Conservation (phyloP, 371 early-diverging fungal genomes). For the Dinochytrium kinnereticum region DNA sequence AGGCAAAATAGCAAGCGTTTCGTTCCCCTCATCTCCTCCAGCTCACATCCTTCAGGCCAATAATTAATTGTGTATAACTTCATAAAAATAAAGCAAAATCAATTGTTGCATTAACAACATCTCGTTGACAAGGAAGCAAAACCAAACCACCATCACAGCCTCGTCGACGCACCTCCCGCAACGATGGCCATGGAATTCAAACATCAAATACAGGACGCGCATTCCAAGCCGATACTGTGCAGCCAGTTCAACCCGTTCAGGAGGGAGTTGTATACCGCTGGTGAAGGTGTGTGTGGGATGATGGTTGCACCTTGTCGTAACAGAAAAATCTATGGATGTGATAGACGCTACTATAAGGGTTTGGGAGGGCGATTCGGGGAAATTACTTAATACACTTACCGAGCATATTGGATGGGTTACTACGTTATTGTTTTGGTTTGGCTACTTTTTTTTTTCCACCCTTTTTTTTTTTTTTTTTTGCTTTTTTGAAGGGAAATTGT, state of each 20-base stretch:
- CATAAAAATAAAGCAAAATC: too few species aligned
- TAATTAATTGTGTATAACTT: too few species aligned
- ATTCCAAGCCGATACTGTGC: slow-evolving; percentile 52
- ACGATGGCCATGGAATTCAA: slow-evolving; percentile 49
- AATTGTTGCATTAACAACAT: too few species aligned
- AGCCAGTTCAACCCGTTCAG: slow-evolving; percentile 53
- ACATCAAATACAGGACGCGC: slow-evolving; percentile 48
- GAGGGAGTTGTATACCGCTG: slow-evolving; percentile 53
- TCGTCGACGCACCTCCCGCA: neutral
- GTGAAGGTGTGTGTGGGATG: slow-evolving; percentile 59
- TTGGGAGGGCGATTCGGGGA: slow-evolving; percentile 58
- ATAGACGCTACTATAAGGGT: slow-evolving; percentile 53
- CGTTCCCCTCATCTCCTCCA: too few species aligned
- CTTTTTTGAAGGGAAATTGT: too few species aligned
- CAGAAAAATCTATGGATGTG: too few species aligned
- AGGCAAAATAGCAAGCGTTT: too few species aligned
- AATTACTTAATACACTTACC: slow-evolving; percentile 37
- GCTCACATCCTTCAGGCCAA: too few species aligned
- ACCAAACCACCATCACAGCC: neutral
- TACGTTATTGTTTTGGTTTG: slow-evolving; percentile 51
- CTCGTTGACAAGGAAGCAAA: too few species aligned
- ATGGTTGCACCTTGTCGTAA: too few species aligned
- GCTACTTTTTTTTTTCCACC: neutral
- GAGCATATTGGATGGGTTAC: slow-evolving; percentile 59
- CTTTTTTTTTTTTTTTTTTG: too few species aligned